Base-by-base conservation (phyloP, 2,329 filamentous ascomycete species). In the Teratosphaeria nubilosa region DNA sequence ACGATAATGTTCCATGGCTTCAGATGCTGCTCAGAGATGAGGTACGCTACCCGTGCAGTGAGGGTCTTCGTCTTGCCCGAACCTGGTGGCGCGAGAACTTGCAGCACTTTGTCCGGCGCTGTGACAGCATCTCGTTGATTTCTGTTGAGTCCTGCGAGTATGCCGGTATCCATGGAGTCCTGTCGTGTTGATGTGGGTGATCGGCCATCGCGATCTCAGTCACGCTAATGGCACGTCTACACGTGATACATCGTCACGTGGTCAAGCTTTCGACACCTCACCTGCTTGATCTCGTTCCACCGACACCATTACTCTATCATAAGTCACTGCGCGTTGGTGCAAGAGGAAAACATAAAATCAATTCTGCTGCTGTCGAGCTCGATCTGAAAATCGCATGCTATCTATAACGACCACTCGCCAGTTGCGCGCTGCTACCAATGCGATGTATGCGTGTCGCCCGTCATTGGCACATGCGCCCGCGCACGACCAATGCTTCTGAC, bases 31-130 rank as follows among this genome's bases (percentile, higher is more conserved):
- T 87, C 79, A 55, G 86, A 82, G 56, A 96, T 82, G 31, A 96
- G 83, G 80, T 92, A 95, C 66, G 91, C 91, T 59, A 96, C 90
- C 62, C 94, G 87, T 51, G 91, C 90, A 0, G 91, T 96, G 56
- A 99, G 80, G 0, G 94, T 97, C 73, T 96, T 95, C 14, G 92
- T 99, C 75, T 99, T 97, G 22, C 94, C 92, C 61, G 84, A 86
- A 34, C 84, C 84, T 25, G 84, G 84, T 55, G 82, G 82, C 6
- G 83, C 83, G 32, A 85, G 79, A 2, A 85, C 81, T 68, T 86
- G 83, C 2, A 86, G 68, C 1, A 85, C 78, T 13, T 80, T 74
- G 10, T 83, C 80, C 3, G 78, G 75, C 5, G 83, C 86, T 7
- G 83, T 82, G 27, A 88, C 86, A 1, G 86, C 86, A 53, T 78